phyloP scores from a whole-genome alignment of 2,329 filamentous ascomycete species.

The Pyrenophora teres region DNA sequence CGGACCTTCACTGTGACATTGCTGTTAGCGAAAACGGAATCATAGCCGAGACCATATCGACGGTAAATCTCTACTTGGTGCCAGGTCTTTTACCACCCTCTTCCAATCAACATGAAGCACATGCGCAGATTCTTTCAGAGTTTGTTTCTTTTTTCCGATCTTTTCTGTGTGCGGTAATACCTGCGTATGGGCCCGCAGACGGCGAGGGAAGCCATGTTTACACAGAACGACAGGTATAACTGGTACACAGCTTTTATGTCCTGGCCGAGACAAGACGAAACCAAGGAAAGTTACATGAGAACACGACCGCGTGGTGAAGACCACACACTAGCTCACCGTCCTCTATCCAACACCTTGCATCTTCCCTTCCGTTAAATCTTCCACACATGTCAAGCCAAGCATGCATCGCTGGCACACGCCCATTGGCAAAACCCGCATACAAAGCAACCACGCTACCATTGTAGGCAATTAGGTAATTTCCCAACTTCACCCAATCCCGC shows the following conservation, averaged over 20 bases:
- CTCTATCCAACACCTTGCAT: constrained; percentile 1
- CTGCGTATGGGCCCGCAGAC: background rate
- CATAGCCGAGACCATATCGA: constrained; percentile 2
- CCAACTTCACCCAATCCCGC: constrained; percentile 14
- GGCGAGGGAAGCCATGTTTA: background rate
- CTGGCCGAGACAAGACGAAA: background rate
- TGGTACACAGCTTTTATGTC: background rate
- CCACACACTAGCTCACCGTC: background rate
- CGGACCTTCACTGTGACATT: constrained; percentile 7
- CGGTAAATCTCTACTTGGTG: background rate
- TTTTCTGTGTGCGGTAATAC: background rate
- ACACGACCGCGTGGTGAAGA: constrained; percentile 3
- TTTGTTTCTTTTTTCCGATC: background rate
- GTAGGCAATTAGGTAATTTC: background rate
- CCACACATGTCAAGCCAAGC: background rate
- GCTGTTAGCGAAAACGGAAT: background rate
- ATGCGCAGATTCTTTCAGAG: background rate
- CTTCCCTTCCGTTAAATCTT: background rate
- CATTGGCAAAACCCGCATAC: constrained; percentile 10
- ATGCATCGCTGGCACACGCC: background rate
- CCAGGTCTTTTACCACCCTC: background rate
- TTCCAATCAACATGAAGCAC: constrained; percentile 2
- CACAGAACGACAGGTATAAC: background rate
- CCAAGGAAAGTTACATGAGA: background rate
- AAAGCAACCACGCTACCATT: background rate